Conservation (phyloP, 306 rosid genomes). For the Pterocarpus santalinus region DNA sequence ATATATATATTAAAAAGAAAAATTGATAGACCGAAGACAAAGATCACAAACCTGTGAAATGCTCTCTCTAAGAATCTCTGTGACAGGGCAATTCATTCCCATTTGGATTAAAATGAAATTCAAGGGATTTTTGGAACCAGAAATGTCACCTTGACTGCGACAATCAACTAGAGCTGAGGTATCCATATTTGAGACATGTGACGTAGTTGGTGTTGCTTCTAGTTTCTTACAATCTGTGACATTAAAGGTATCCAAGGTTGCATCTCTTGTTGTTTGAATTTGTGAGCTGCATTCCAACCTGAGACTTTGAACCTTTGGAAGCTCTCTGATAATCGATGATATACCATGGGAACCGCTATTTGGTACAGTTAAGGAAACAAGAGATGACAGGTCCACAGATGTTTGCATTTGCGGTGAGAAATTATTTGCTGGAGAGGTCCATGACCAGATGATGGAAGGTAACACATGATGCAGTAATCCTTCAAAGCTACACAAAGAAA, state of each 20-base stretch:
- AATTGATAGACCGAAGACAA: not conserved
- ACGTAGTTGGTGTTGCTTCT: not conserved
- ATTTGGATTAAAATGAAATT: not conserved
- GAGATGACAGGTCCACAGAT: not conserved
- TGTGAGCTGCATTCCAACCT: not conserved
- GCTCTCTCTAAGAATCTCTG: not conserved
- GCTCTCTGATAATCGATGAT: not conserved
- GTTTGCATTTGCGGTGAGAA: not conserved
- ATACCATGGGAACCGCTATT: not conserved
- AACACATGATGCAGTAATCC: conserved; percentile 17
- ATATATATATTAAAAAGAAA: too few species aligned
- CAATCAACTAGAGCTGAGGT: not conserved
- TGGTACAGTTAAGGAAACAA: not conserved
- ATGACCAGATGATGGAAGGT: conserved; percentile 35
- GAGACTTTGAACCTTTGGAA: not conserved
- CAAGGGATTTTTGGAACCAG: not conserved
- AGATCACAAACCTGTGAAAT: not conserved
- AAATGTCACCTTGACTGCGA: not conserved
- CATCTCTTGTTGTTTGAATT: not conserved
- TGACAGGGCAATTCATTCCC: not conserved
- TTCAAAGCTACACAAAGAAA: conserved; percentile 44
- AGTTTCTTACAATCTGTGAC: not conserved
- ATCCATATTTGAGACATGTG: not conserved
- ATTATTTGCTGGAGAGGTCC: conserved; percentile 18
- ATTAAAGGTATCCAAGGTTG: not conserved